Base-by-base conservation (phyloP, 495 filamentous ascomycete species). In the Pseudevernia furfuracea region DNA sequence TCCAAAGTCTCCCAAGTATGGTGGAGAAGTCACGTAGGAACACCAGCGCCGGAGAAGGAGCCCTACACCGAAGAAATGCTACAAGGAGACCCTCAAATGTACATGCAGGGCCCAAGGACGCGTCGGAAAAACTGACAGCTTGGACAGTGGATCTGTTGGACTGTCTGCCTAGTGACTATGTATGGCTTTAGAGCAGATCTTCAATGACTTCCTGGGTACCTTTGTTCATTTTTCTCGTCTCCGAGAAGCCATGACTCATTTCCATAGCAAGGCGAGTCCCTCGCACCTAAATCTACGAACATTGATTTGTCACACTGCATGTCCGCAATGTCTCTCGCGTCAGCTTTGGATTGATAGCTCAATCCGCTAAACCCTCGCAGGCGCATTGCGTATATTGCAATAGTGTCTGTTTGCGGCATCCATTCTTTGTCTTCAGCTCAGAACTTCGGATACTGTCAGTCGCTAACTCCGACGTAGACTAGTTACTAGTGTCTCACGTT, bases 1-100 rank as follows among this genome's bases (percentile, higher is more conserved):
- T 55, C 3, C 15, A 10, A 34, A 5, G 15, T 7, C 52, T 55
- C 7, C 14, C 30, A 21, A 21, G 30, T 55, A 55, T 34, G 28
- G 4, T 1, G 15, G 7, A 19, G 17, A 55, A 21, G 28, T 9
- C 30, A 21, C 52, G 30, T 0, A 34, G 28, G 15, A 3, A 55
- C 3, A 55, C 25, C 39, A 21, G 6, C 4, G 39, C 1, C 14
- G n/a, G 58, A 14, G 37, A 60, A 34, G 25, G 48, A 11, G 34
- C 21, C 9, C 36, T 62, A 19, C 28, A 25, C 1, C 60, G 49
- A 11, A 56, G 37, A 17, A 44, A 62, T 23, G 60, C 60, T 62
- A 10, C 19, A 7, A 56, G 37, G 8, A 56, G 37, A 39, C 60
- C 25, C 15, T 37, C 36, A 1, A 62, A 56, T 6, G 11, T 39